Base-by-base conservation (phyloP, 2,329 filamentous ascomycete genomes). In the Claviceps quebecensis region DNA sequence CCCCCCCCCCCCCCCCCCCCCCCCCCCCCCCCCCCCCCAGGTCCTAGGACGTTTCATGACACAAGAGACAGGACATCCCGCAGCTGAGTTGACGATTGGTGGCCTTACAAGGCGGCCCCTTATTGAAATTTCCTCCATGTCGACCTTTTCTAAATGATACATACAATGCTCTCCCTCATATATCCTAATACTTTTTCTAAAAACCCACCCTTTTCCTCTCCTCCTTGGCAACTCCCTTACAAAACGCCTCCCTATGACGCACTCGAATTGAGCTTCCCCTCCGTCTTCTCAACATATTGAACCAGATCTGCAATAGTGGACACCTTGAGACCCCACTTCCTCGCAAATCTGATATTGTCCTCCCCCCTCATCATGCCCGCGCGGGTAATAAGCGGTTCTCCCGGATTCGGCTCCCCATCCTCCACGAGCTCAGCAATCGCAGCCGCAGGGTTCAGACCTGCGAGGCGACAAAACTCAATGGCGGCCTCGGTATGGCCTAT, bases 231-330 rank as follows among this genome's bases (percentile, higher is more conserved):
- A 26, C 29, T 23, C 5, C 26, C 29, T 34, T 34, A 4, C 3
- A 34, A 11, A 11, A 34, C 29, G 8, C 29, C 29, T 11, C 9
- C 9, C 48, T 45, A 50, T 22, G 62, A 65, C n/a, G 72, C 72
- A 52, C 56, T 64, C 36, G 59, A 50, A 44, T 59, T 16, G 54
- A 76, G 63, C 66, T 78, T 78, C 39, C 82, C 83, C 70, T 90
- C 83, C 40, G 75, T 82, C 72, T 81, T 83, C 67, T 93, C 84
- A 53, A 95, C 71, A 65, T 94, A 86, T 52, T 72, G 74, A 29
- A 91, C 84, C 69, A 98, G 68, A 68, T 91, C 89, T 65, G 91
- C 89, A 69, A 98, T 97, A 34, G 93, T 97, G 70, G 90, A 95
- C 53, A 95, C 88, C 73, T 86, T 93, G 59, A 98, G 73, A 4